Conservation (phyloP, 306 rosid genomes). For the Cucurbita moschata region DNA sequence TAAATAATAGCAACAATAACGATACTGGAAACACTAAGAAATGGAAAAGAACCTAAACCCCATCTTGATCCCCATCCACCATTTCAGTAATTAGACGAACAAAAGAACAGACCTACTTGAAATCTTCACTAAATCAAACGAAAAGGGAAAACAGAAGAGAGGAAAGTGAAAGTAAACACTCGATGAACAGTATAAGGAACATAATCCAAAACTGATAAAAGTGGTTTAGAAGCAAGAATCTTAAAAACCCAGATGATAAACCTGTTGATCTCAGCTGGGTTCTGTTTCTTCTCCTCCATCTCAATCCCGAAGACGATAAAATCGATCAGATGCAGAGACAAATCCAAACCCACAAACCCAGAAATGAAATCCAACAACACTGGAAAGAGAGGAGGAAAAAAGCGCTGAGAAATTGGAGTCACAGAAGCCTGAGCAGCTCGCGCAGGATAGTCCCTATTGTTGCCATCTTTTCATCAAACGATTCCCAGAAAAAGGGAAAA, state of each 20-base stretch:
- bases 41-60: background rate
- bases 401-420: background rate
- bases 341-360: background rate
- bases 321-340: background rate
- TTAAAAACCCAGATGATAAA: background rate
- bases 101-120: background rate
- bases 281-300: background rate
- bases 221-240: background rate
- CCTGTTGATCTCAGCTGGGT: slow-evolving; percentile 4
- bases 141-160: no score
- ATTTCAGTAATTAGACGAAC: background rate
- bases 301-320: background rate
- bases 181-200: background rate
- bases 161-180: background rate
- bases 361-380: background rate
- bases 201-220: background rate
- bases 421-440: background rate
- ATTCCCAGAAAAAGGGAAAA: background rate
- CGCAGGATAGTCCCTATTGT: background rate
- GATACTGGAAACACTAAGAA: no score
- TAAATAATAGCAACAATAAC: no score
- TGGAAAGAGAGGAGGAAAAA: background rate
- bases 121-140: background rate
- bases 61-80: background rate
- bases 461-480: background rate